Conservation (phyloP, 495 filamentous ascomycete species). For the Aspergillus campestris region DNA sequence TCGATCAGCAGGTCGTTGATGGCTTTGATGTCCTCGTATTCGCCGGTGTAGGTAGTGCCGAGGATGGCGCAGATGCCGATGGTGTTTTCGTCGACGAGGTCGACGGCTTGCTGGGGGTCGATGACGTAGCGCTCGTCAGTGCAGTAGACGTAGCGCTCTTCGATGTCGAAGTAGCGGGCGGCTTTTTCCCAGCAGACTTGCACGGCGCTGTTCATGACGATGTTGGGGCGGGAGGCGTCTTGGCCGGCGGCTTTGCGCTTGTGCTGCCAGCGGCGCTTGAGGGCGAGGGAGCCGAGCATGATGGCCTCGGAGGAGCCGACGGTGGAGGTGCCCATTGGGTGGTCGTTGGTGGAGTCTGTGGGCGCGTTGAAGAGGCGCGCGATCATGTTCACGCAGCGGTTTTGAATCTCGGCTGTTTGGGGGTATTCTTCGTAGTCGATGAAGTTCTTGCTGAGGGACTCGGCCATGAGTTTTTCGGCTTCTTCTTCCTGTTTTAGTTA, state of each 20-base stretch:
- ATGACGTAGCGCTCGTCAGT: constrained; percentile 74
- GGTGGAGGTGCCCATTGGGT: constrained; percentile 74
- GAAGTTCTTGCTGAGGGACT: constrained; percentile 86
- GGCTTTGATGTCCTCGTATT: constrained; percentile 86
- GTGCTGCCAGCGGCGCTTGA: constrained; percentile 94
- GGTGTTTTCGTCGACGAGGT: constrained; percentile 88
- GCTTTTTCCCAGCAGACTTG: constrained; percentile 98
- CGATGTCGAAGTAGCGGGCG: constrained; percentile 87
- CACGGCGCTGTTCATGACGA: constrained; percentile 86
- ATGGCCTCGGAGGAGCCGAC: constrained; percentile 85
- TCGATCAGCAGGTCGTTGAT: constrained; percentile 76
- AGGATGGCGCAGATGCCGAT: constrained; percentile 89
- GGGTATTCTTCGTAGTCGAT: constrained; percentile 92
- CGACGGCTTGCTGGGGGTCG: constrained; percentile 73
- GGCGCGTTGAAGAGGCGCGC: constrained; percentile 78
- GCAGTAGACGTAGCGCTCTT: constrained; percentile 84
- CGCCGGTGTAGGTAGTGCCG: constrained; percentile 89
- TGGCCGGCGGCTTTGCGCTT: constrained; percentile 70
- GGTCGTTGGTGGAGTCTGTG: constrained; percentile 30
- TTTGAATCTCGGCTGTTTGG: constrained; percentile 81
- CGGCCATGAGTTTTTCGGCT: constrained; percentile 83
- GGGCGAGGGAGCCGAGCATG: constrained; percentile 81
- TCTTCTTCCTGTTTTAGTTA: constrained; percentile 74
- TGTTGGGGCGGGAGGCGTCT: constrained; percentile 67
- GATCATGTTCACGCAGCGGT: constrained; percentile 89